Percentiles rank a stretch among this genome's conserved stretches.
Conservation (phyloP, 139 green algal species). For the Chlamydomonas schloesseri region DNA sequence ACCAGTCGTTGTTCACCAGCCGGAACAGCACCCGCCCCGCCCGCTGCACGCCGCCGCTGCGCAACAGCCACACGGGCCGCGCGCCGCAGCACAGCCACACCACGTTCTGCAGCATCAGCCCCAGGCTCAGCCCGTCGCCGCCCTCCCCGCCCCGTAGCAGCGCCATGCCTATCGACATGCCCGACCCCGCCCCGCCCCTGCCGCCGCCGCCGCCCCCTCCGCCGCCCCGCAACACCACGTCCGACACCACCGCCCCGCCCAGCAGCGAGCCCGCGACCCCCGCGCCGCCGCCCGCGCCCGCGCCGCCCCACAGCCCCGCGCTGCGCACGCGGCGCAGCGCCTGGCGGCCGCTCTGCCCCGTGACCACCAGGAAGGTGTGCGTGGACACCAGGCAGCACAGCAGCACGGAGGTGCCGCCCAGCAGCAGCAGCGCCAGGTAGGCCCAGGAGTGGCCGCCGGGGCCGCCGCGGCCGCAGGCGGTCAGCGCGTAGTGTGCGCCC, state of each 20-base stretch:
- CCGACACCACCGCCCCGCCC: background rate
- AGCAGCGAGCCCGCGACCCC: background rate
- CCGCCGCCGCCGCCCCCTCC: background rate
- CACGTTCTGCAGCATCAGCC: constrained; percentile 3
- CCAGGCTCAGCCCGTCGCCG: background rate
- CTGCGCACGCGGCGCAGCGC: background rate
- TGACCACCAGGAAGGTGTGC: constrained; percentile 18
- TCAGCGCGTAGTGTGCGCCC: constrained; percentile 35
- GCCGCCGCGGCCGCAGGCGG: constrained; percentile 15
- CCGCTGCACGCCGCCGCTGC: background rate
- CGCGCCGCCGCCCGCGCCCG: background rate
- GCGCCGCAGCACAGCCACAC: background rate
- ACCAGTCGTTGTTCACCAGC: background rate
- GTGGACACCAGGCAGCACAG: background rate
- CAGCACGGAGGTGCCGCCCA: background rate
- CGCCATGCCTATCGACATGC: too few species aligned
- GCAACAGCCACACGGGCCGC: constrained; percentile 19
- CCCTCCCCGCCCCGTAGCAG: too few species aligned
- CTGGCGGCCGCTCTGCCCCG: constrained; percentile 23
- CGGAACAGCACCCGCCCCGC: background rate
- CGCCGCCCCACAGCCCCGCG: too few species aligned
- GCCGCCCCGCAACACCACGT: background rate
- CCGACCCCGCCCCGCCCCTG: too few species aligned
- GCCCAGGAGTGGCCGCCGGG: background rate
- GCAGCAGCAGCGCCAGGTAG: background rate